These are phyloP conservation scores for Dactylellina parvicollis DNA, from an alignment of 2,329 filamentous ascomycete genomes.

Conservation along the genomic window DNA sequence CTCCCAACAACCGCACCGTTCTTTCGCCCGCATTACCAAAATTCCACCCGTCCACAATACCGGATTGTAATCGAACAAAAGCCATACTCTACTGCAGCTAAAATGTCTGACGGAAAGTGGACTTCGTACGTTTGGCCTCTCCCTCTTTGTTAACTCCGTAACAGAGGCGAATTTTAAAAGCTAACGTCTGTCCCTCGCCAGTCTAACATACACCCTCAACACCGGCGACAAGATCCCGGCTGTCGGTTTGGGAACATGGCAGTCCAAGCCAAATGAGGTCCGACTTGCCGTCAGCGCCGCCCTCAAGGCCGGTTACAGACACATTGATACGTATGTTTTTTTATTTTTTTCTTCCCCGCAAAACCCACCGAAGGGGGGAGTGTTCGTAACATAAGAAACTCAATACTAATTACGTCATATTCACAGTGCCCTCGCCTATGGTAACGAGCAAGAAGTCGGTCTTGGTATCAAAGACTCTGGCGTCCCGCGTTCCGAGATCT, in stretches of 20 bases:
- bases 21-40: constrained; percentile 17
- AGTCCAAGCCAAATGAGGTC: constrained; percentile 75
- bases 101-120: constrained; percentile 54
- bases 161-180: background rate
- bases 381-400: no score
- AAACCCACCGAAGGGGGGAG: no score
- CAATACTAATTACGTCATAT: constrained; percentile 22
- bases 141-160: background rate
- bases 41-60: constrained; percentile 24
- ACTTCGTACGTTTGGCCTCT: constrained; percentile 44
- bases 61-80: constrained; percentile 14
- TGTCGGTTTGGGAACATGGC: constrained; percentile 81
- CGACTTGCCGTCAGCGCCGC: constrained; percentile 76
- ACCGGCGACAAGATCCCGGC: constrained; percentile 81
- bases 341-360: background rate
- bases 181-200: constrained; percentile 13
- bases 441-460: constrained; percentile 77
- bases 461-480: constrained; percentile 72
- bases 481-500: constrained; percentile 73
- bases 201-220: constrained; percentile 73
- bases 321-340: constrained; percentile 71
- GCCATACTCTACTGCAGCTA: constrained; percentile 33
- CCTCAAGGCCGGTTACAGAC: constrained; percentile 74
- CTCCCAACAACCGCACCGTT: constrained; percentile 21
- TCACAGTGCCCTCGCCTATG: constrained; percentile 73